A percentile compares a stretch with the other conserved stretches of the same genome.
phyloP scores from a whole-genome alignment of 345 rosid species.

The Fremontodendron californicum region DNA sequence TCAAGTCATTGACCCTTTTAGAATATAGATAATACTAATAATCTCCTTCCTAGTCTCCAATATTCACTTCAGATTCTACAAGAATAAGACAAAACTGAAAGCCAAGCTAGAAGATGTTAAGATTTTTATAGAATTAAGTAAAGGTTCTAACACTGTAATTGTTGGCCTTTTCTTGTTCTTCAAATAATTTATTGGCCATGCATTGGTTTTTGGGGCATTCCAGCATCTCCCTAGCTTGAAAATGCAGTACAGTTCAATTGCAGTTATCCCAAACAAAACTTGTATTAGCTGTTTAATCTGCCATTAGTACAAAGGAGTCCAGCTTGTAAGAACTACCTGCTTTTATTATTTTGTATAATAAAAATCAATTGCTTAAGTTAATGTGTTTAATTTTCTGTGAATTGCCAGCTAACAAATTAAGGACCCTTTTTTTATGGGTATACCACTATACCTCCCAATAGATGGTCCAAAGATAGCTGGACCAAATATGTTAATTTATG shows the following conservation, averaged over 20 bases:
- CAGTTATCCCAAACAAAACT: too few species aligned
- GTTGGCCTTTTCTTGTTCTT: background rate
- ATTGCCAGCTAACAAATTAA: background rate
- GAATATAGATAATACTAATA: too few species aligned
- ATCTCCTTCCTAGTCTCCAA: background rate
- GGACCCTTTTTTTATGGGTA: background rate
- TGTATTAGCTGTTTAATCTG: background rate
- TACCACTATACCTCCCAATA: background rate
- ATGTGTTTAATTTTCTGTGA: background rate
- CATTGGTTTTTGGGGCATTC: background rate
- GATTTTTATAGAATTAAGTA: background rate
- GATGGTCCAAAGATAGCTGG: background rate
- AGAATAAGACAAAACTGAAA: background rate
- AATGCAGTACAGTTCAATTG: too few species aligned
- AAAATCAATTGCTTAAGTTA: background rate
- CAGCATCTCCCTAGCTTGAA: background rate
- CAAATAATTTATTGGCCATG: background rate
- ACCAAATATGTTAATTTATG: background rate
- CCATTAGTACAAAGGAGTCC: background rate
- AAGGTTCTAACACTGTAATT: background rate
- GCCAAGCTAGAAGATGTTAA: background rate
- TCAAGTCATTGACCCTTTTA: background rate
- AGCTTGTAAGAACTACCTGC: constrained; percentile 23
- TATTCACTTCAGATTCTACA: background rate
- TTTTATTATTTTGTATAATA: background rate